These are phyloP conservation scores for Tetrahymena malaccensis DNA, from an alignment of 73 alveolate species.

Conservation along the genomic window DNA sequence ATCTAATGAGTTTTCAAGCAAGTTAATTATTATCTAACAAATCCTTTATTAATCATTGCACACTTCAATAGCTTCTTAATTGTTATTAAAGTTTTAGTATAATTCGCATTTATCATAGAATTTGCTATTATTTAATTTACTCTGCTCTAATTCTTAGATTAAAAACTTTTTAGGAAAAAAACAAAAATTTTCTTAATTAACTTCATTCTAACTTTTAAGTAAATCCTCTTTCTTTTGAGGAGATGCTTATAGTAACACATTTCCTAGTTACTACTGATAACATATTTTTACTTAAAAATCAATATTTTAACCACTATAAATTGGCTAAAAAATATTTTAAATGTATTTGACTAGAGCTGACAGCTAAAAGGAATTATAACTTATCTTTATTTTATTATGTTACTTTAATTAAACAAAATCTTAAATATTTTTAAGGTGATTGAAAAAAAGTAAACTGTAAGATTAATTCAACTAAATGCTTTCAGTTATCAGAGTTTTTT, in stretches of 20 bases:
- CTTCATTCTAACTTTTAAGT: too few species aligned
- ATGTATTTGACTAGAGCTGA: not conserved
- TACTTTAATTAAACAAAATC: not conserved
- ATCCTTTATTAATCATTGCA: not conserved
- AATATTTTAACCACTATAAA: too few species aligned
- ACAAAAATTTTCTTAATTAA: too few species aligned
- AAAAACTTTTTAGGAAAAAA: too few species aligned
- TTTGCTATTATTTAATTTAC: not conserved
- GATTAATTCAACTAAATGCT: not conserved
- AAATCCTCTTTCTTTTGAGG: too few species aligned
- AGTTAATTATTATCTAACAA: not conserved
- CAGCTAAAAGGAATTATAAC: not conserved
- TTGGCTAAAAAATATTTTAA: not conserved
- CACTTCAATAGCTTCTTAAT: not conserved
- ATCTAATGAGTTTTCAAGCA: not conserved
- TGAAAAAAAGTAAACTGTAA: not conserved
- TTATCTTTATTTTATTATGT: too few species aligned
- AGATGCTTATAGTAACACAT: too few species aligned
- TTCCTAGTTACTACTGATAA: not conserved
- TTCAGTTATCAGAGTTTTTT: too few species aligned
- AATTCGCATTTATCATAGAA: not conserved
- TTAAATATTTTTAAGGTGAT: not conserved
- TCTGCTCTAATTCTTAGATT: not conserved
- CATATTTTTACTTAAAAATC: not conserved
- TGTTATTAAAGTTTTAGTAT: too few species aligned